Percentiles rank a stretch among this genome's conserved stretches.
These are phyloP conservation scores for Trametes sp. DNA, from an alignment of 1,284 basidiomycete genomes.

Conservation along the genomic window DNA sequence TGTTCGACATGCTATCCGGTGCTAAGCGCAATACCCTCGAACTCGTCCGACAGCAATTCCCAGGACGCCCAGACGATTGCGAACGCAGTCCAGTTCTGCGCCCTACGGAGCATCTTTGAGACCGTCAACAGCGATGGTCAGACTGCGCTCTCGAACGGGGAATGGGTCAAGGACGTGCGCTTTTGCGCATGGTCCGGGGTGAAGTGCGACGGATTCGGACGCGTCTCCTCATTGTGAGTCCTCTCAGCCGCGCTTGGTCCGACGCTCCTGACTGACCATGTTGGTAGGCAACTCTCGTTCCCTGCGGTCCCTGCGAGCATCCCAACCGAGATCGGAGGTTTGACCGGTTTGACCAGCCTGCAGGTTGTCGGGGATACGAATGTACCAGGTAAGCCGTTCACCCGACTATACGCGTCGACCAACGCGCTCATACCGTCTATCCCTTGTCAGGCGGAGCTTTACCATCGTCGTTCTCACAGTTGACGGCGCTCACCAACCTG, in stretches of 20 bases:
- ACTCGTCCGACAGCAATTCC: slow-evolving; percentile 42
- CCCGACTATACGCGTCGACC: too few species aligned
- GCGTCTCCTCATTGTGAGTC: slow-evolving; percentile 54
- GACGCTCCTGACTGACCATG: not conserved
- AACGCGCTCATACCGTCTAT: too few species aligned
- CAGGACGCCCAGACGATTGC: slow-evolving; percentile 44
- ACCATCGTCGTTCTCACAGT: slow-evolving; percentile 47
- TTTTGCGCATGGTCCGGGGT: slow-evolving; percentile 61
- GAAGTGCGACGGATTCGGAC: slow-evolving; percentile 50
- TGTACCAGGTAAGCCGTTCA: slow-evolving; percentile 46
- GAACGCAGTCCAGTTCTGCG: slow-evolving; percentile 57
- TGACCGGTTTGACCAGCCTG: slow-evolving; percentile 50
- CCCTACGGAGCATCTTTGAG: slow-evolving; percentile 57
- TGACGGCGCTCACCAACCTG: slow-evolving; percentile 49
- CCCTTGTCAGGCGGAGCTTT: slow-evolving; percentile 54
- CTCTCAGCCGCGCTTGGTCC: not conserved
- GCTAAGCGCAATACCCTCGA: slow-evolving; percentile 49
- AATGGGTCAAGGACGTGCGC: slow-evolving; percentile 55
- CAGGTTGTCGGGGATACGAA: slow-evolving; percentile 51
- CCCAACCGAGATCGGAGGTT: slow-evolving; percentile 51
- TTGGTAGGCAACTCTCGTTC: slow-evolving; percentile 52
- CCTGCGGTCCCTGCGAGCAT: slow-evolving; percentile 56
- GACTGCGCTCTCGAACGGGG: slow-evolving; percentile 48
- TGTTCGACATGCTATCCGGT: slow-evolving; percentile 56
- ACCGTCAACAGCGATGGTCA: slow-evolving; percentile 50